Percentiles rank a stretch among this genome's conserved stretches.
Evolutionary conservation across 164 flowering plant species (phyloP).

Genomic region (Magnolia changhungtana): DNA sequence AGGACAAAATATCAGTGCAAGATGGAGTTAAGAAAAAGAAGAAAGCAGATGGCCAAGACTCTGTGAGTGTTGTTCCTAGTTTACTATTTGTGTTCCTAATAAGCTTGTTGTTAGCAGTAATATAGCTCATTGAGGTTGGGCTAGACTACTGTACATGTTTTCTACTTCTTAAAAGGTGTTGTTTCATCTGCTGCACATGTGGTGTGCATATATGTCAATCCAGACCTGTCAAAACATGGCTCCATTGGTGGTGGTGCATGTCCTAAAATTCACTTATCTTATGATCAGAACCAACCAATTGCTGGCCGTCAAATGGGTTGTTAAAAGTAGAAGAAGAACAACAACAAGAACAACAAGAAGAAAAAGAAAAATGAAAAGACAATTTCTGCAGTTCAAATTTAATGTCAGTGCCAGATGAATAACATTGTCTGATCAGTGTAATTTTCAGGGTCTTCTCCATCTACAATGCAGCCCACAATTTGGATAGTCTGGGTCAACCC

Average conservation of each 20-base stretch:
- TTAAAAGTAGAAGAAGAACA: no score
- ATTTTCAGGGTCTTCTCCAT: no score
- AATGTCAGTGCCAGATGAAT: background rate
- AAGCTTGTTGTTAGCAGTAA: background rate
- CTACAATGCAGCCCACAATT: no score
- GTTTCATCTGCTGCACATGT: background rate
- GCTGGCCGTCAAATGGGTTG: background rate
- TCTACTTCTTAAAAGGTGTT: background rate
- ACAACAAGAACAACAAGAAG: no score
- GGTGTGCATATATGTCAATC: background rate
- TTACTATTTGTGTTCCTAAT: background rate
- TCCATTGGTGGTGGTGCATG: background rate
- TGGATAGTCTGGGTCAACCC: background rate
- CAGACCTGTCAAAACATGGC: background rate
- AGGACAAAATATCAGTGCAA: conserved; percentile 8
- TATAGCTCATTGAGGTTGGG: background rate
- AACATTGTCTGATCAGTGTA: background rate
- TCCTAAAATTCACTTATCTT: background rate
- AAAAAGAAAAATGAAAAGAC: no score
- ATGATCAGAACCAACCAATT: background rate
- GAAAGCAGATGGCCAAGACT: background rate
- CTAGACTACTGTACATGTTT: background rate
- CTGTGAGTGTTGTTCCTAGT: conserved; percentile 15
- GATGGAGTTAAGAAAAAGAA: conserved; percentile 6
- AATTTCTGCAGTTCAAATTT: background rate